phyloP scores from a whole-genome alignment of 352 stramenopile species.

The Globisporangium recalcitrans region DNA sequence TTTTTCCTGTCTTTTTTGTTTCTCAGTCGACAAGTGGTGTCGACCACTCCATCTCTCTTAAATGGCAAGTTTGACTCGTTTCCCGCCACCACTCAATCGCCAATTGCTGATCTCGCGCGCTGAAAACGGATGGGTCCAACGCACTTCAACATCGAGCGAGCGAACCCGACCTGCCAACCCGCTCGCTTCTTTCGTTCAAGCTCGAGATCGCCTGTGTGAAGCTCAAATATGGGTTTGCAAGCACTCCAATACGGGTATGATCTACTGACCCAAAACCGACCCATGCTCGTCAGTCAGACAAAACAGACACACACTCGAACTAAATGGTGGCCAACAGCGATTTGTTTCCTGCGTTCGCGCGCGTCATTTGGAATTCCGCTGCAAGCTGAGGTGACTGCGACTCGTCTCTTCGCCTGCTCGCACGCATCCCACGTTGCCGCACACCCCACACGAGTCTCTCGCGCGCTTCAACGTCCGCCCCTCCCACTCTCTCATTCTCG shows the following conservation, averaged over 20 bases:
- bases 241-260: neutral
- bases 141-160: neutral
- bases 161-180: neutral
- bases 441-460: conserved; percentile 8
- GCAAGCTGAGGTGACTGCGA: conserved; percentile 4
- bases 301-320: neutral
- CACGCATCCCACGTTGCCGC: neutral
- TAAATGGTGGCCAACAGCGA: neutral
- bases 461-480: conserved; percentile 12
- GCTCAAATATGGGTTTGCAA: neutral
- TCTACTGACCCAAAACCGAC: neutral
- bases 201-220: neutral
- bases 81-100: neutral
- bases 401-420: conserved; percentile 4
- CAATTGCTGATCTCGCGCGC: neutral
- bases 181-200: neutral
- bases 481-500: neutral
- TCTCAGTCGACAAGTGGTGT: too few relatives aligned
- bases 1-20: too few relatives aligned
- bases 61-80: too few relatives aligned
- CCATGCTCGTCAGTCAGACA: neutral
- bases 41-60: too few relatives aligned
- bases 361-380: conserved; percentile 14
- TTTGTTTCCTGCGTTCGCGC: neutral
- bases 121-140: neutral